Conservation (phyloP, 129 eudicot genomes). For the Saposhnikovia divaricata region DNA sequence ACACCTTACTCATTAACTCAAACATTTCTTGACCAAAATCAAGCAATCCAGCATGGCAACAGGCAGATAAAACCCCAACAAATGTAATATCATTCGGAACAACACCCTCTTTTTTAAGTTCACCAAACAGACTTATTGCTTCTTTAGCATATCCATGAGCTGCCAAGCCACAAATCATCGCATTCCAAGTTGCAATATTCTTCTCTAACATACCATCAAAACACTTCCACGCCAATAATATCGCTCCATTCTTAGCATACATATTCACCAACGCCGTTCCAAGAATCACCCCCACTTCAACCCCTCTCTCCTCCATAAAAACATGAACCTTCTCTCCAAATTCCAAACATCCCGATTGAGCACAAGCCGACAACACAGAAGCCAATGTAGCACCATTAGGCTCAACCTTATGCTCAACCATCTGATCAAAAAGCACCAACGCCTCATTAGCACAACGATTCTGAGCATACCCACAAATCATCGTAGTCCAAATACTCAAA, state of each 20-base stretch:
- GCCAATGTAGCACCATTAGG: constrained; percentile 61
- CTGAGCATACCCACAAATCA: constrained; percentile 78
- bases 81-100: constrained; percentile 51
- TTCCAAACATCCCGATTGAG: constrained; percentile 56
- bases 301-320: constrained; percentile 39
- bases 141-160: constrained; percentile 65
- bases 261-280: constrained; percentile 83
- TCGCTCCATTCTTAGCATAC: constrained; percentile 77
- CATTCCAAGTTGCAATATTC: constrained; percentile 71
- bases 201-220: constrained; percentile 40
- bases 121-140: constrained; percentile 41
- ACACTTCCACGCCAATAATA: constrained; percentile 39
- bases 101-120: constrained; percentile 25
- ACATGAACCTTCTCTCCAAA: constrained; percentile 62
- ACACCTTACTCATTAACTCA: constrained; percentile 37
- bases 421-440: constrained; percentile 38
- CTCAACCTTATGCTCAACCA: constrained; percentile 42
- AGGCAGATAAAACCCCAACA: constrained; percentile 74
- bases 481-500: constrained; percentile 71
- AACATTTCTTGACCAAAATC: constrained; percentile 52
- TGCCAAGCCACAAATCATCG: constrained; percentile 74
- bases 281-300: constrained; percentile 49
- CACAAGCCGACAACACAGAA: constrained; percentile 82
- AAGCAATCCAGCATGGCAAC: constrained; percentile 68
- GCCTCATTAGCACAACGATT: constrained; percentile 38